Evolutionary conservation across 306 rosid genomes (phyloP).

Genomic region (Cucurbita maxima): DNA sequence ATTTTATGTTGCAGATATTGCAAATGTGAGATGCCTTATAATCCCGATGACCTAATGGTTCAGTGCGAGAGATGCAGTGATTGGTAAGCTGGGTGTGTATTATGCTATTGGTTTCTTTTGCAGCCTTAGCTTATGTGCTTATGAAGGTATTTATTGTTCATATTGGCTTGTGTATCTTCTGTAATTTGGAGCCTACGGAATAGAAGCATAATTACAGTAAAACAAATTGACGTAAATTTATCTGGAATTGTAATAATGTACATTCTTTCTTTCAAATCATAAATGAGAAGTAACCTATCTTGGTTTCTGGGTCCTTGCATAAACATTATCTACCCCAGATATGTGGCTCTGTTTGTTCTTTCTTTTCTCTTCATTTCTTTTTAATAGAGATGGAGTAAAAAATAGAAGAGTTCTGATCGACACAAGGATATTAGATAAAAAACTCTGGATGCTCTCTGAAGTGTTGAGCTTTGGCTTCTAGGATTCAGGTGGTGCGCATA

Average conservation of each 20-base stretch:
- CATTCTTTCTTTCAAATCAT: background rate
- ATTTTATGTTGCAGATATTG: conserved; percentile 63
- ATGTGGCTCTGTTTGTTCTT: background rate
- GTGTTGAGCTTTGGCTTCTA: background rate
- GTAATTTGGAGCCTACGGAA: background rate
- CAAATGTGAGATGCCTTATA: conserved; percentile 99
- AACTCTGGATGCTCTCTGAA: background rate
- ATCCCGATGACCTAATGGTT: conserved; percentile 95
- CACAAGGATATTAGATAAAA: background rate
- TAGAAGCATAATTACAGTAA: background rate
- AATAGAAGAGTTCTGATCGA: background rate
- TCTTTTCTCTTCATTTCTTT: background rate
- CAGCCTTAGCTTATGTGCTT: background rate
- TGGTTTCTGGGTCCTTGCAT: background rate
- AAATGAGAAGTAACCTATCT: background rate
- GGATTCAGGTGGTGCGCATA: background rate
- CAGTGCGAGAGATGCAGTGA: conserved; percentile 93
- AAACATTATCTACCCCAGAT: background rate
- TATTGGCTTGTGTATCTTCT: background rate
- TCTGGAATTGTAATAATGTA: background rate
- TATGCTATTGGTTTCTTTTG: background rate
- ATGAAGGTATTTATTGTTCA: background rate
- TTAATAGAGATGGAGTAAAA: background rate
- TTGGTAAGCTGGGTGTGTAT: conserved; percentile 43
- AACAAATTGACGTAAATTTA: background rate